These are phyloP conservation scores for Trichoderma reesei DNA, from an alignment of 495 filamentous ascomycete species.

Conservation along the genomic window DNA sequence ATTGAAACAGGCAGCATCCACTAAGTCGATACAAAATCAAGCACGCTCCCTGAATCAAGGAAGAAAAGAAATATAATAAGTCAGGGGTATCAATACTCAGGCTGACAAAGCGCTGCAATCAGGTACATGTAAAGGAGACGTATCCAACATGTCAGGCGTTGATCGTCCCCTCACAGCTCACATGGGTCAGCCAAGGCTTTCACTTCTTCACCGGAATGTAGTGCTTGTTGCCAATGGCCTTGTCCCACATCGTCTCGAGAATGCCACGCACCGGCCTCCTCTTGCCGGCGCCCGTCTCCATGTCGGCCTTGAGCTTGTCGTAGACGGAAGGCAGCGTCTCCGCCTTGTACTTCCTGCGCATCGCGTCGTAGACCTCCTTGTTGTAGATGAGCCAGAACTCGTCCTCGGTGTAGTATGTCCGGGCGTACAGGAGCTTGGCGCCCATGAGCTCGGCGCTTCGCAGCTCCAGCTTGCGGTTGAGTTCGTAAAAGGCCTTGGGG, in stretches of 20 bases:
- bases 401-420: slow-evolving; percentile 45
- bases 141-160: background rate
- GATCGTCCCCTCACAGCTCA: background rate
- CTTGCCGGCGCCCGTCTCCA: slow-evolving; percentile 17
- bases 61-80: background rate
- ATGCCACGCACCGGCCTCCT: slow-evolving; percentile 26
- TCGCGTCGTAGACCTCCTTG: slow-evolving; percentile 34
- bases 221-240: slow-evolving; percentile 19
- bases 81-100: slow-evolving; percentile 7
- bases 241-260: slow-evolving; percentile 21
- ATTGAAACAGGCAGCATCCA: too few species aligned
- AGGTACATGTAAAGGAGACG: too few species aligned
- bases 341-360: slow-evolving; percentile 37
- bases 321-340: slow-evolving; percentile 38
- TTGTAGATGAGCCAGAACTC: slow-evolving; percentile 46
- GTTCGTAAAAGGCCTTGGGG: slow-evolving; percentile 26
- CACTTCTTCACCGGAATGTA: slow-evolving; percentile 18
- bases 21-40: too few species aligned
- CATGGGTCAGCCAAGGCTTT: background rate
- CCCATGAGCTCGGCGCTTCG: slow-evolving; percentile 50
- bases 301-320: slow-evolving; percentile 43
- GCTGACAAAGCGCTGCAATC: background rate
- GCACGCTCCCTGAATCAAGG: too few species aligned
- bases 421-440: slow-evolving; percentile 43
- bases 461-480: slow-evolving; percentile 51